These are phyloP conservation scores for Colletotrichum costaricense DNA, from an alignment of 2,329 filamentous ascomycete genomes.

Conservation along the genomic window DNA sequence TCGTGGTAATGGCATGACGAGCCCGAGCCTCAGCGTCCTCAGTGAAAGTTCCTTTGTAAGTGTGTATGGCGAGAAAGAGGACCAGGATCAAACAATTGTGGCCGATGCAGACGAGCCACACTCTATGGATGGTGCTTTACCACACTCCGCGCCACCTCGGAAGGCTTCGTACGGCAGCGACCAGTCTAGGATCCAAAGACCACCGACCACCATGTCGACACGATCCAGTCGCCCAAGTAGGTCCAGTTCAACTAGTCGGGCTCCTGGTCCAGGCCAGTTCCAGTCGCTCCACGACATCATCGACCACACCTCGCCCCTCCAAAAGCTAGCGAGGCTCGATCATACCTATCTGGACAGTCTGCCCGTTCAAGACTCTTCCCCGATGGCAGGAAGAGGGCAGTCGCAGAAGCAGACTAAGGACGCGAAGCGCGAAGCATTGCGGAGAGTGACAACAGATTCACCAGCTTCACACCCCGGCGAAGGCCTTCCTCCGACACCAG, in stretches of 20 bases:
- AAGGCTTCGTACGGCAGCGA: constrained; percentile 13
- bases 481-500: constrained; percentile 66
- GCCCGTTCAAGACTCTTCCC: constrained; percentile 42
- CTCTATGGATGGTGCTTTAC: constrained; percentile 43
- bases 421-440: constrained; percentile 60
- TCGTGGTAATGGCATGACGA: constrained; percentile 55
- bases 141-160: background rate
- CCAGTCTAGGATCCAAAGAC: background rate
- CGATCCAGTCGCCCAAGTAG: constrained; percentile 27
- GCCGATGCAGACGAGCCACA: constrained; percentile 45
- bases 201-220: background rate
- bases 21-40: constrained; percentile 71
- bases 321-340: constrained; percentile 60
- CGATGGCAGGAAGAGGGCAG: constrained; percentile 36
- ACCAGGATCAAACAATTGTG: constrained; percentile 39
- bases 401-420: constrained; percentile 49
- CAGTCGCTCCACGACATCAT: constrained; percentile 60
- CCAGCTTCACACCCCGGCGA: constrained; percentile 53
- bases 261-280: constrained; percentile 48
- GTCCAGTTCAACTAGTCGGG: constrained; percentile 46
- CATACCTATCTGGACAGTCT: constrained; percentile 41
- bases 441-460: constrained; percentile 62
- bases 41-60: constrained; percentile 77
- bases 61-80: constrained; percentile 65
- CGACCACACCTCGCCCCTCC: constrained; percentile 59